Conservation (phyloP, 495 filamentous ascomycete species). For the Trichoderma gamsii region DNA sequence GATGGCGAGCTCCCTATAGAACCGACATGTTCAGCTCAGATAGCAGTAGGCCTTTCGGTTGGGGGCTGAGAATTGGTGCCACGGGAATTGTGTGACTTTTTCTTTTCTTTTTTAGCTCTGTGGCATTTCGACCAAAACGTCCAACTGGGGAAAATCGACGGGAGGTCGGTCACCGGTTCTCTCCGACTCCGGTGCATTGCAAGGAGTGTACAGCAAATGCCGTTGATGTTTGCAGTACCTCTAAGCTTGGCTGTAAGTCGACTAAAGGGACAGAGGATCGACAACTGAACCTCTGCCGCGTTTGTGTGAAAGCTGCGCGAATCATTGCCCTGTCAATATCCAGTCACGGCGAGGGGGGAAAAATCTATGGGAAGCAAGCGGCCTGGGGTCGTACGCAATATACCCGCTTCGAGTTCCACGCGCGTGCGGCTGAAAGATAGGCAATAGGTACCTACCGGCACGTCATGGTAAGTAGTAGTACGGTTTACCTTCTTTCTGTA, state of each 20-base stretch:
- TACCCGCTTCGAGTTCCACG: slow-evolving; percentile 1
- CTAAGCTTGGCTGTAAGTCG: not conserved
- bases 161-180: not conserved
- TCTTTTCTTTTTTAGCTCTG: not conserved
- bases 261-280: not conserved
- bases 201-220: not conserved
- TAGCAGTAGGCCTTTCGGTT: not conserved
- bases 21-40: too few species aligned
- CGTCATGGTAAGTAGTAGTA: too few species aligned
- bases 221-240: not conserved
- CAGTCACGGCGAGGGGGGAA: too few species aligned
- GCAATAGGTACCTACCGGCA: too few species aligned
- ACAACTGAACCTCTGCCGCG: not conserved
- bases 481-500: not conserved
- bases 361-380: too few species aligned
- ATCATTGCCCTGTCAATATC: not conserved
- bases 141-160: not conserved
- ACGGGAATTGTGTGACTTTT: not conserved
- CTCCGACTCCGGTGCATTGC: not conserved
- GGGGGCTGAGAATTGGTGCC: not conserved
- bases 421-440: slow-evolving; percentile 8
- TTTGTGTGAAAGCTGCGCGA: not conserved
- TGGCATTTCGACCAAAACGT: not conserved
- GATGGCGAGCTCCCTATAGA: too few species aligned
- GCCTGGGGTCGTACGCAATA: not conserved